A percentile compares a stretch with the other conserved stretches of the same genome.
Conservation (phyloP, 148 eudicot genomes). For the Diospyros kaki region DNA sequence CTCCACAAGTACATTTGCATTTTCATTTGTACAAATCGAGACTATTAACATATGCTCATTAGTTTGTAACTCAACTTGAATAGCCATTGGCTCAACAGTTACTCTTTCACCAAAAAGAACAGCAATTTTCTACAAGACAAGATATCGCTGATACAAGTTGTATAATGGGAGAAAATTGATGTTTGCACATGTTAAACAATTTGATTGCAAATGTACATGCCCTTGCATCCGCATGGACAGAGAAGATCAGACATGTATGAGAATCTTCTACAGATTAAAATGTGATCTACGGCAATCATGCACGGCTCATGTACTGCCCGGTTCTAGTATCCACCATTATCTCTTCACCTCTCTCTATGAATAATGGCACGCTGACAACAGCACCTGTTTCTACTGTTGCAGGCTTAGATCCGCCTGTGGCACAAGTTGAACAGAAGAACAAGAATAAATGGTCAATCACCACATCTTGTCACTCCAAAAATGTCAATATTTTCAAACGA, state of each 20-base stretch:
- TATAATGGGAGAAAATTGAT: background rate
- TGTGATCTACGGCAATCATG: constrained; percentile 18
- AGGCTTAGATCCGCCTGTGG: constrained; percentile 78
- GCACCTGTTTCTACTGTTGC: constrained; percentile 87
- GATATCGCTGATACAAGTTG: background rate
- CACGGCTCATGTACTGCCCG: constrained; percentile 77
- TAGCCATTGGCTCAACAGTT: background rate
- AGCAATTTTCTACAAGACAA: background rate
- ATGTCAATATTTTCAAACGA: no score
- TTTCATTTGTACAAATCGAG: background rate
- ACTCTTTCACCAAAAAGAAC: background rate
- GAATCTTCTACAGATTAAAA: constrained; percentile 9
- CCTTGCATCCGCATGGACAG: background rate
- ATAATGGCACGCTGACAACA: constrained; percentile 76
- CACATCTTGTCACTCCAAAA: background rate
- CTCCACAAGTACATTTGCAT: background rate
- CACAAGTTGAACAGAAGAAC: constrained; percentile 7
- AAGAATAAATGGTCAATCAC: background rate
- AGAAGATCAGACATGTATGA: background rate
- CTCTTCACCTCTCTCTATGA: constrained; percentile 56
- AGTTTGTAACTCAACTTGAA: background rate
- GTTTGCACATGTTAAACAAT: background rate
- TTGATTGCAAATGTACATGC: background rate
- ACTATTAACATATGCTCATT: background rate
- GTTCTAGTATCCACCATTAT: constrained; percentile 87